Evolutionary conservation across 176 grass and related monocot species (phyloP), one percentile per base, ranked within the genome.

Genomic region (Rhynchospora tenuis): DNA sequence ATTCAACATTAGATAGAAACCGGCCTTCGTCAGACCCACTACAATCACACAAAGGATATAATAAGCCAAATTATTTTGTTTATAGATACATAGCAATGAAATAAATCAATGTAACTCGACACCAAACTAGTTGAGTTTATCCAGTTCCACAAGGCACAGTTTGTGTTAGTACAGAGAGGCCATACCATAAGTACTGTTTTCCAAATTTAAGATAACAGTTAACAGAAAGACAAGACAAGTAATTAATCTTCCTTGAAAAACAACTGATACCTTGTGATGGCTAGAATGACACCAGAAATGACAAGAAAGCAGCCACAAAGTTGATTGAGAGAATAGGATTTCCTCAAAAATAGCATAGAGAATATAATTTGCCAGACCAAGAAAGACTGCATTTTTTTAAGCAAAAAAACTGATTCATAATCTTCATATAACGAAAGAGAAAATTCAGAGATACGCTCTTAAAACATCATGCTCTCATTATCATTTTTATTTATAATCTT

Each of bases 321-420:
- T 89, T 95, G 92, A 61, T 84, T 93, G 46, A 89, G 17, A 24
- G 88, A 88, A 31, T 91, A 98, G 0, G 57, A 91, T 79, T 88
- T 95, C 84, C 50, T 78, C 88, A 98, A 89, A 82, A 98, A 69
- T 48, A 98, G 10, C 12, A 78, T 83, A 86, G 91, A 98, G 85
- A 98, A 93, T 71, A 88, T 80, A 86, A 95, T 90, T 88, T 98
- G 95, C 92, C 91, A 98, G 48, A 95, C 90, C 78, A 98, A 87
- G 85, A 98, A 98, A 62, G 95, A 93, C 95, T 95, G 92, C 86
- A 93, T 78, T 58, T 89, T 15, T 60, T 86, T 5, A 69, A 3
- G 2, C 14, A 46, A 77, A 38, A 33, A 28, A 84, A 61, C 58
- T 16, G 15, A 59, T 14, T 64, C 15, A 81, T 46, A 45, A 22